These are phyloP conservation scores for Sporothrix brunneoviolacea DNA, from an alignment of 2,329 filamentous ascomycete species.

Conservation along the genomic window DNA sequence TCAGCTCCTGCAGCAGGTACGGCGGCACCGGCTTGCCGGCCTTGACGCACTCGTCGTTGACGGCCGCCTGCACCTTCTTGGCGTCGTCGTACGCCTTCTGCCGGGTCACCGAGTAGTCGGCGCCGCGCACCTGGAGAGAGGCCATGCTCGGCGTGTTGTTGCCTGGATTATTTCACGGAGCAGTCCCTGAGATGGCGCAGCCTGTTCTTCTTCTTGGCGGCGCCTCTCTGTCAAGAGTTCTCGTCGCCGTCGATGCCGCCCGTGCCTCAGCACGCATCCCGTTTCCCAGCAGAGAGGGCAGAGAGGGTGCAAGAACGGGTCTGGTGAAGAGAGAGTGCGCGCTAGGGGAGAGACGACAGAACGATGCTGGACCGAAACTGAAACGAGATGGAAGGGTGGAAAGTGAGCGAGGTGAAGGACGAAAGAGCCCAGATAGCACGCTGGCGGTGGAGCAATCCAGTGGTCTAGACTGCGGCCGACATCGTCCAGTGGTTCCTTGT, in stretches of 20 bases:
- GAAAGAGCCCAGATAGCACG: too few relatives aligned
- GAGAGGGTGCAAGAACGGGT: background rate
- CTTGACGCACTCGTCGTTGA: constrained; percentile 51
- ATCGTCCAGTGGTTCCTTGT: background rate
- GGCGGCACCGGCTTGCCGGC: constrained; percentile 50
- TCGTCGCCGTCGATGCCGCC: background rate
- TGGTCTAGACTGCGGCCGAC: background rate
- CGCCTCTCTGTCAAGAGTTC: too few relatives aligned
- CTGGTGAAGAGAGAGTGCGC: background rate
- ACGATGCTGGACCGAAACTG: background rate
- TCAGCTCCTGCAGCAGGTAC: constrained; percentile 58
- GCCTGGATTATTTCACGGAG: too few relatives aligned
- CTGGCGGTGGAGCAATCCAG: too few relatives aligned
- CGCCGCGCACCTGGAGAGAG: constrained; percentile 25
- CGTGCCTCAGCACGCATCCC: too few relatives aligned
- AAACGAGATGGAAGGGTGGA: too few relatives aligned
- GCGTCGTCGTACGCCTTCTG: constrained; percentile 57
- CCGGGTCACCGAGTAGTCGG: constrained; percentile 22
- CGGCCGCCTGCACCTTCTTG: constrained; percentile 52
- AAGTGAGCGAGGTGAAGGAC: too few relatives aligned
- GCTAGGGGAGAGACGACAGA: background rate
- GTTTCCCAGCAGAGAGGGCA: background rate
- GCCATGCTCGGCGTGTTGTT: constrained; percentile 22
- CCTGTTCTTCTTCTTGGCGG: too few relatives aligned
- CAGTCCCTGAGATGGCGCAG: too few relatives aligned